Percentiles rank a stretch among this genome's conserved stretches.
These are phyloP conservation scores for Yamadazyma taylorii DNA, from an alignment of 1,139 yeast species.

Conservation along the genomic window DNA sequence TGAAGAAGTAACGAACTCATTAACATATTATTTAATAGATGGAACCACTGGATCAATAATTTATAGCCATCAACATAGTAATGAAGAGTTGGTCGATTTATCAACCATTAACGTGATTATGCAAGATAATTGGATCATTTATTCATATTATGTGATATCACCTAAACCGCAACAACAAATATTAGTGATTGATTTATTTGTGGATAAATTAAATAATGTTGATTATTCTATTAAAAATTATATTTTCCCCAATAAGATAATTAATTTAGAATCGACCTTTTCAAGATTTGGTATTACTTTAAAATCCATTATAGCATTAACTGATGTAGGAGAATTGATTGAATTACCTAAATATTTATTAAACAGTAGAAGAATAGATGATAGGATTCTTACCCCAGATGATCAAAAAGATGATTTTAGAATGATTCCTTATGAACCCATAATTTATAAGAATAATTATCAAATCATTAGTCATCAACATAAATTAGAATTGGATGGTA, in stretches of 20 bases:
- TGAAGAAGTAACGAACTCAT: constrained; percentile 17
- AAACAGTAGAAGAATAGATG: constrained; percentile 61
- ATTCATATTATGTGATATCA: constrained; percentile 55
- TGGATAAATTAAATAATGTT: constrained; percentile 40
- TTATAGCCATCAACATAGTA: constrained; percentile 45
- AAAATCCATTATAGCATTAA: constrained; percentile 61
- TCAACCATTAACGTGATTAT: constrained; percentile 51
- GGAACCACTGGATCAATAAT: constrained; percentile 67
- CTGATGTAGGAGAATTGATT: constrained; percentile 63
- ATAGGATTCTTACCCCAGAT: constrained; percentile 50
- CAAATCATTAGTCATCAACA: constrained; percentile 40
- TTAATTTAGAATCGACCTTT: constrained; percentile 53
- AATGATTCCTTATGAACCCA: constrained; percentile 66
- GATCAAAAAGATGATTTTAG: constrained; percentile 61
- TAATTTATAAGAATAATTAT: constrained; percentile 49
- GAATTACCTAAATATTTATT: constrained; percentile 67
- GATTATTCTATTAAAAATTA: constrained; percentile 49
- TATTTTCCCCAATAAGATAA: constrained; percentile 56
- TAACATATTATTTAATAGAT: constrained; percentile 60
- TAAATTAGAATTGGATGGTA: constrained; percentile 36
- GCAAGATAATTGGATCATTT: constrained; percentile 85
- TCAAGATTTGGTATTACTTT: constrained; percentile 76
- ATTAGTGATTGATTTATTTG: constrained; percentile 77
- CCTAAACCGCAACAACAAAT: constrained; percentile 61
- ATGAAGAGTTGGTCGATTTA: constrained; percentile 36